phyloP scores from a whole-genome alignment of 2,329 filamentous ascomycete species.

The Fonsecaea multimorphosa region DNA sequence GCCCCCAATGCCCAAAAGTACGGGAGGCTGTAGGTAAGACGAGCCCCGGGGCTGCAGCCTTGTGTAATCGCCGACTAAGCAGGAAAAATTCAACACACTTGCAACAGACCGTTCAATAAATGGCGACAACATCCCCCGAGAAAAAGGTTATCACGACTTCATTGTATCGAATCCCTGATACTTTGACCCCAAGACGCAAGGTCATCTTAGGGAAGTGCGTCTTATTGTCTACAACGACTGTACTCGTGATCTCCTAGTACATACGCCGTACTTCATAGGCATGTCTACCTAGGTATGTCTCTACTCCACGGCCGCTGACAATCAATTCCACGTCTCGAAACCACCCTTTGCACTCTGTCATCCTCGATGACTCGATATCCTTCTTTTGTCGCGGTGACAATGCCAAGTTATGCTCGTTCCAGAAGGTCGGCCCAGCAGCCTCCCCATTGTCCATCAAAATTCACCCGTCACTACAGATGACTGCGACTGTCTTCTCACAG shows the following conservation, averaged over 20 bases:
- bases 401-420: not conserved
- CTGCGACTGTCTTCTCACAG: not conserved
- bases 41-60: not conserved
- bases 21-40: not conserved
- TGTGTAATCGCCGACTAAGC: slow-evolving; percentile 14
- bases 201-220: not conserved
- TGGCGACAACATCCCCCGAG: not conserved
- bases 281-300: not conserved
- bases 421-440: no score
- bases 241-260: not conserved
- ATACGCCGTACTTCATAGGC: not conserved
- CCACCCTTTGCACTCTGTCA: not conserved
- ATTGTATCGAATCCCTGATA: not conserved
- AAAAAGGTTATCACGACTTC: not conserved
- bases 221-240: not conserved
- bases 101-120: not conserved
- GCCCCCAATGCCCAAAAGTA: not conserved
- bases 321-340: not conserved
- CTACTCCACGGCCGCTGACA: not conserved
- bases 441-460: not conserved
- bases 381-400: not conserved
- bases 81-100: not conserved
- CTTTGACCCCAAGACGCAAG: not conserved
- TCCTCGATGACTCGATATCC: not conserved
- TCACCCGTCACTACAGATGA: not conserved